These are phyloP conservation scores for Pistacia atlantica DNA, from an alignment of 345 rosid genomes.

Conservation along the genomic window DNA sequence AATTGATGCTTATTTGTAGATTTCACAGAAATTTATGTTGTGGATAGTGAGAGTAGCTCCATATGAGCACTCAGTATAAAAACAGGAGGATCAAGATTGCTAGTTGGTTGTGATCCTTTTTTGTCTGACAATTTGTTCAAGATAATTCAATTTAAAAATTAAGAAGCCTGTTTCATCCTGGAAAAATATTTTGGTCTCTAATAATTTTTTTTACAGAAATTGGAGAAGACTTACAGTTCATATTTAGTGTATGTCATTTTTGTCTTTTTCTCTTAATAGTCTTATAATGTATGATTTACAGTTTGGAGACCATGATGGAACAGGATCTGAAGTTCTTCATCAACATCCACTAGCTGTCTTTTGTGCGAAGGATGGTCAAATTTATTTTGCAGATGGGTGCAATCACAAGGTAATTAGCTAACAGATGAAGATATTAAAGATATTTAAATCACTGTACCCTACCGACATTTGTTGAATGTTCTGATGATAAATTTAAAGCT, in stretches of 20 bases:
- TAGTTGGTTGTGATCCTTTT: conserved; percentile 85
- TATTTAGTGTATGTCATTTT: neutral
- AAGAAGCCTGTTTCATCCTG: neutral
- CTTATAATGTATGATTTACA: conserved; percentile 32
- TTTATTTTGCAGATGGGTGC: conserved; percentile 86
- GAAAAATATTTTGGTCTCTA: neutral
- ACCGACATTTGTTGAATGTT: neutral
- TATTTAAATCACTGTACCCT: neutral
- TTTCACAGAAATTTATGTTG: conserved; percentile 68
- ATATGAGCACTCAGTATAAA: conserved; percentile 78
- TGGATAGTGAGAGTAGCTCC: conserved; percentile 98
- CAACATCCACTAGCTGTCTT: conserved; percentile 92
- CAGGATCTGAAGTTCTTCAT: conserved; percentile 85
- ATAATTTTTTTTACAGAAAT: neutral
- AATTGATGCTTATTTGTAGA: conserved; percentile 39
- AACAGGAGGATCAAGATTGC: conserved; percentile 85
- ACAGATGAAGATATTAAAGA: neutral
- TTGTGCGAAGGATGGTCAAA: conserved; percentile 68
- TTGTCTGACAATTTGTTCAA: conserved; percentile 84
- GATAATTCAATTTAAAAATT: conserved; percentile 38
- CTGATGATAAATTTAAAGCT: neutral
- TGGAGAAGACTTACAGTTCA: neutral
- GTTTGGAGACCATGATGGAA: conserved; percentile 95
- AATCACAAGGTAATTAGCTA: conserved; percentile 75
- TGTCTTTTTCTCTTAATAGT: neutral